Evolutionary conservation across 345 rosid species (phyloP).

Genomic region (Anastatica hierochuntica): DNA sequence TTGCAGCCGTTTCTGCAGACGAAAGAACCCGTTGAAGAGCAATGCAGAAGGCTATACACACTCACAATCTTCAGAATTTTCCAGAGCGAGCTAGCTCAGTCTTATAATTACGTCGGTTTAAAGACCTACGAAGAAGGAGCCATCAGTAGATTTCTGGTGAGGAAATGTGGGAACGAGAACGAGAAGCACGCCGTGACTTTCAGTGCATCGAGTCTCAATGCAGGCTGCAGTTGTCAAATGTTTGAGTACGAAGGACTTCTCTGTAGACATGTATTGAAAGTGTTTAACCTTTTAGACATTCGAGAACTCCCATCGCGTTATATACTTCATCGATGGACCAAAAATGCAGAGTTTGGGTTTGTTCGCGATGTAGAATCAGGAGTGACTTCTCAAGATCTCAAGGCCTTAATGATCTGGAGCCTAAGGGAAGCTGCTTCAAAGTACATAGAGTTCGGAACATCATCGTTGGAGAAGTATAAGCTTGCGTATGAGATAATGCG

Average conservation of each 20-base stretch:
- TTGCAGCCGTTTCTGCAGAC: slow-evolving; percentile 58
- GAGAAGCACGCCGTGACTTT: slow-evolving; percentile 66
- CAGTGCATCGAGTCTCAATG: slow-evolving; percentile 44
- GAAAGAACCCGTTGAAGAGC: slow-evolving; percentile 72
- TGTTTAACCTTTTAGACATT: slow-evolving; percentile 55
- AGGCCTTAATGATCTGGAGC: slow-evolving; percentile 75
- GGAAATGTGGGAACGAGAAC: slow-evolving; percentile 55
- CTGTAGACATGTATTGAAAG: slow-evolving; percentile 69
- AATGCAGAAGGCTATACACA: slow-evolving; percentile 69
- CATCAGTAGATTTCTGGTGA: slow-evolving; percentile 52
- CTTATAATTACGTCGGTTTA: slow-evolving; percentile 46
- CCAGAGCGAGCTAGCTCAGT: slow-evolving; percentile 64
- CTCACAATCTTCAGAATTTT: slow-evolving; percentile 56
- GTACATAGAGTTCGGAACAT: slow-evolving; percentile 60
- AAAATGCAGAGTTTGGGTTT: slow-evolving; percentile 59
- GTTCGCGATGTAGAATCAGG: slow-evolving; percentile 47
- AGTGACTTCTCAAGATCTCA: slow-evolving; percentile 46
- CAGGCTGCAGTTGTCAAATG: slow-evolving; percentile 79
- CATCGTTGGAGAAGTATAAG: slow-evolving; percentile 64
- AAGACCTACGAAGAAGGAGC: slow-evolving; percentile 72
- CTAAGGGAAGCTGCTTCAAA: slow-evolving; percentile 73
- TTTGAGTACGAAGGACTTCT: slow-evolving; percentile 82
- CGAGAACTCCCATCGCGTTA: slow-evolving; percentile 65
- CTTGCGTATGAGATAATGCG: slow-evolving; percentile 71
- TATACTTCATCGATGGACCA: slow-evolving; percentile 75